These are phyloP conservation scores for Exophiala alcalophila DNA, from an alignment of 2,329 filamentous ascomycete genomes.

Conservation along the genomic window DNA sequence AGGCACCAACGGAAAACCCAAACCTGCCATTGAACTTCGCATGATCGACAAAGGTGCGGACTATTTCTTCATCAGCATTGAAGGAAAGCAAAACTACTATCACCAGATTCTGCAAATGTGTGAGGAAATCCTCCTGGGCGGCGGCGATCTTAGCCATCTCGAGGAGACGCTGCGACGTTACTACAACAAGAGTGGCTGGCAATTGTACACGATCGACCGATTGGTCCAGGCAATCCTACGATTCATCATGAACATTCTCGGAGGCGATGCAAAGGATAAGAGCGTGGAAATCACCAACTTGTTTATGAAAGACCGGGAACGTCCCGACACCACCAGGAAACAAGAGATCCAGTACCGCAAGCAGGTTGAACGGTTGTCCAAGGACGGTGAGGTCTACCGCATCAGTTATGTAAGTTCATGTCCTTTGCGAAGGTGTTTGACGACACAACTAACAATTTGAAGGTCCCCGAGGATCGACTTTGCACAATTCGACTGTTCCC, in stretches of 20 bases:
- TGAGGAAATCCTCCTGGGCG: slow-evolving; percentile 78
- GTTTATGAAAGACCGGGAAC: slow-evolving; percentile 76
- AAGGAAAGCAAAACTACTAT: slow-evolving; percentile 71
- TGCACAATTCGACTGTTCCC: slow-evolving; percentile 80
- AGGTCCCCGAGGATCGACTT: slow-evolving; percentile 66
- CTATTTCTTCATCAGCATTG: slow-evolving; percentile 70
- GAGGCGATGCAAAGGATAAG: slow-evolving; percentile 82
- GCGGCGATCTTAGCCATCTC: slow-evolving; percentile 76
- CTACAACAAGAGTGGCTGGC: slow-evolving; percentile 88
- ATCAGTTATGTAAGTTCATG: slow-evolving; percentile 75
- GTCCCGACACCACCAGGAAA: slow-evolving; percentile 82
- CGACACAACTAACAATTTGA: slow-evolving; percentile 37
- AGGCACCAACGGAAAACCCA: slow-evolving; percentile 45
- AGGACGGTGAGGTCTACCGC: slow-evolving; percentile 87
- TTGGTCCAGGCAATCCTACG: slow-evolving; percentile 76
- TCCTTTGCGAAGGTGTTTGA: slow-evolving; percentile 5
- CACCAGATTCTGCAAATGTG: slow-evolving; percentile 79
- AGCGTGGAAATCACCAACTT: slow-evolving; percentile 84
- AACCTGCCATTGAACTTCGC: slow-evolving; percentile 78
- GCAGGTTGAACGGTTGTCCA: slow-evolving; percentile 86
- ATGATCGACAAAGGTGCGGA: slow-evolving; percentile 72
- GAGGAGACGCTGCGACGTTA: slow-evolving; percentile 90
- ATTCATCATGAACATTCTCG: slow-evolving; percentile 65
- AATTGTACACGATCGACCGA: slow-evolving; percentile 88
- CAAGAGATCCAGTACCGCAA: slow-evolving; percentile 87